Percentiles rank a stretch among this genome's conserved stretches.
phyloP scores from a whole-genome alignment of 1,284 basidiomycete species.

The Heterobasidion annosum region DNA sequence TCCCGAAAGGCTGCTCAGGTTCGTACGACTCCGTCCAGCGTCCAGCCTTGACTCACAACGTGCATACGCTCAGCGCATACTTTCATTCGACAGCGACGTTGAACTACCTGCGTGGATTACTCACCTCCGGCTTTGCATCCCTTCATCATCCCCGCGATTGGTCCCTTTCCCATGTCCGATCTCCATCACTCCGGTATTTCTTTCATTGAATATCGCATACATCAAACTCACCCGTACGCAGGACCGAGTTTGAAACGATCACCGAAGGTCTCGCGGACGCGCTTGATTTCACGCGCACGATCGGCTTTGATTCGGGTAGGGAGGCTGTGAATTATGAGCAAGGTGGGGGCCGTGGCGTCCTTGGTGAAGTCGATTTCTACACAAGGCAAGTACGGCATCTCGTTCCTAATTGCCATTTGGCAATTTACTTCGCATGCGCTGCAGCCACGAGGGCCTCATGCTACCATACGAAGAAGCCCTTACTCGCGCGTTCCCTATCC shows the following conservation, averaged over 20 bases:
- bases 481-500: constrained; percentile 56
- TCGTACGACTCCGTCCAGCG: constrained; percentile 7
- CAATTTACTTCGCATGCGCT: background rate
- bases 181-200: constrained; percentile 57
- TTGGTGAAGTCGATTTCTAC: constrained; percentile 92
- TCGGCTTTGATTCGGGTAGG: constrained; percentile 57
- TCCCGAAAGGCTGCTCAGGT: constrained; percentile 80
- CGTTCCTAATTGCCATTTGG: background rate
- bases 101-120: constrained; percentile 84
- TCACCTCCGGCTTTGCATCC: constrained; percentile 88
- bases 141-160: constrained; percentile 88
- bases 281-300: constrained; percentile 88
- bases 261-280: constrained; percentile 83
- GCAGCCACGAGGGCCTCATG: constrained; percentile 89
- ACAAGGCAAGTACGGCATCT: constrained; percentile 52
- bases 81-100: constrained; percentile 93
- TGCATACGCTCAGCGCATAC: constrained; percentile 62
- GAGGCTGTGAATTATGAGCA: constrained; percentile 50
- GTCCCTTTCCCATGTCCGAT: constrained; percentile 90
- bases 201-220: background rate
- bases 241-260: constrained; percentile 79
- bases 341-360: constrained; percentile 61
- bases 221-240: constrained; percentile 15
- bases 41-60: background rate
- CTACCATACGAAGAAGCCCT: constrained; percentile 91